phyloP scores from a whole-genome alignment of 2,329 filamentous ascomycete genomes.

The Xylaria digitata region DNA sequence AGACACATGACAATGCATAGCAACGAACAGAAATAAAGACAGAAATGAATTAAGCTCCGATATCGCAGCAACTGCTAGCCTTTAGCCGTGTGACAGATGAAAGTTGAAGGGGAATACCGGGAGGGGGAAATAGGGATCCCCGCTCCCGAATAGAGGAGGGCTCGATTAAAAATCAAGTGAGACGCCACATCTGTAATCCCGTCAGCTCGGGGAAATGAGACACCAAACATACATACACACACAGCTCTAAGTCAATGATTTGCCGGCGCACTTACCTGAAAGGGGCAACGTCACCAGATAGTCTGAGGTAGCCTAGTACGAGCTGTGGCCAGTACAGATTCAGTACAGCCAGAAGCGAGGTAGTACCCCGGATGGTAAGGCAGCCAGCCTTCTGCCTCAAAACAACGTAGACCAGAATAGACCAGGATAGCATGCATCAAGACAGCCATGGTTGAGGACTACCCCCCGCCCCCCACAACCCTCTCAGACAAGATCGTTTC shows the following conservation, averaged over 20 bases:
- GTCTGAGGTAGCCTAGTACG: neutral
- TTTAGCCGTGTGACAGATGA: neutral
- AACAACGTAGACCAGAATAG: neutral
- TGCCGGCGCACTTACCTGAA: slow-evolving; percentile 20
- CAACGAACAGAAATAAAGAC: slow-evolving; percentile 46
- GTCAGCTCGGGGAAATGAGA: slow-evolving; percentile 21
- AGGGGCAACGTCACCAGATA: slow-evolving; percentile 19
- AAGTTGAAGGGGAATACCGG: neutral
- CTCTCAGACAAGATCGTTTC: neutral
- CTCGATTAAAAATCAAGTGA: neutral
- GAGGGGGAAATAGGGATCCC: neutral
- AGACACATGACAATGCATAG: slow-evolving; percentile 44
- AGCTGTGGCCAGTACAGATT: too few relatives aligned
- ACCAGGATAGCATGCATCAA: slow-evolving; percentile 32
- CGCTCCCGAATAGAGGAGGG: neutral
- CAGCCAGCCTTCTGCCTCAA: slow-evolving; percentile 28
- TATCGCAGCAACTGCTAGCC: neutral
- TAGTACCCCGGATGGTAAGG: slow-evolving; percentile 22
- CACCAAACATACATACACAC: slow-evolving; percentile 4
- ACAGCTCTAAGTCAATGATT: slow-evolving; percentile 26
- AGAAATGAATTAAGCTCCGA: slow-evolving; percentile 36
- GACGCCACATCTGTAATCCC: slow-evolving; percentile 3
- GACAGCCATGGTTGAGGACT: slow-evolving; percentile 24
- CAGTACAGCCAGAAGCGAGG: neutral
- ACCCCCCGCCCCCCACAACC: neutral